Evolutionary conservation across 2,329 filamentous ascomycete genomes (phyloP).

Genomic region (Geoglossum cookeanum): DNA sequence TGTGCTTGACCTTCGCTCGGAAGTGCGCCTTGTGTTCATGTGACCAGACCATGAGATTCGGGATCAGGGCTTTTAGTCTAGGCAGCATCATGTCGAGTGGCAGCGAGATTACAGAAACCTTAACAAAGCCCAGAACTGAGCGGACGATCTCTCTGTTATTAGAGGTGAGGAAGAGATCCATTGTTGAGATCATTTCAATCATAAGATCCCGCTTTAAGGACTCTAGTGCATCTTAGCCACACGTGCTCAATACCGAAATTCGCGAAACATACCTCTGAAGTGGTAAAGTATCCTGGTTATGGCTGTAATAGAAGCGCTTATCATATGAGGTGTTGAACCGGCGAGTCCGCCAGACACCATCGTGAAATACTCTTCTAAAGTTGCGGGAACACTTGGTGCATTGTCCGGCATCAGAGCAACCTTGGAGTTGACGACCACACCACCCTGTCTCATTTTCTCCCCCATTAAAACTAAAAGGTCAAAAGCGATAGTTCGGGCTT

Average conservation of each 20-base stretch:
- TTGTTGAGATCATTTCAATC: slow-evolving; percentile 68
- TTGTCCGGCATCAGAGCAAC: slow-evolving; percentile 73
- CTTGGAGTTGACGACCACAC: slow-evolving; percentile 65
- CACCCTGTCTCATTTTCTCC: slow-evolving; percentile 56
- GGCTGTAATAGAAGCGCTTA: slow-evolving; percentile 89
- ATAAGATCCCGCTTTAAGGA: neutral
- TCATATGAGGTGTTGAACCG: slow-evolving; percentile 87
- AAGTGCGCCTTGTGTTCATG: slow-evolving; percentile 97
- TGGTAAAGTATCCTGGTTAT: slow-evolving; percentile 86
- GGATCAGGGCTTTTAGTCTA: slow-evolving; percentile 57
- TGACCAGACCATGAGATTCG: slow-evolving; percentile 87
- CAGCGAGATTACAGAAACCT: slow-evolving; percentile 78
- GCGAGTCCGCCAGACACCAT: slow-evolving; percentile 96
- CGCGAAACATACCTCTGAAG: slow-evolving; percentile 32
- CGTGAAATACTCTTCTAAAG: slow-evolving; percentile 87
- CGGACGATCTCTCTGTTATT: slow-evolving; percentile 95
- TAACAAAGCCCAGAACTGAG: slow-evolving; percentile 87
- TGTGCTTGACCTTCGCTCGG: slow-evolving; percentile 94
- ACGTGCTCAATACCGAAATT: neutral
- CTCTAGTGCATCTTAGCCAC: neutral
- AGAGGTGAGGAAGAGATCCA: slow-evolving; percentile 88
- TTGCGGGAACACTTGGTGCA: slow-evolving; percentile 58
- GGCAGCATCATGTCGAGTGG: slow-evolving; percentile 62
- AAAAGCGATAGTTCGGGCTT: slow-evolving; percentile 74
- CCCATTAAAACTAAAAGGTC: slow-evolving; percentile 80